These are phyloP conservation scores for Phialocephala sp. DNA, from an alignment of 2,329 filamentous ascomycete species.

Conservation along the genomic window DNA sequence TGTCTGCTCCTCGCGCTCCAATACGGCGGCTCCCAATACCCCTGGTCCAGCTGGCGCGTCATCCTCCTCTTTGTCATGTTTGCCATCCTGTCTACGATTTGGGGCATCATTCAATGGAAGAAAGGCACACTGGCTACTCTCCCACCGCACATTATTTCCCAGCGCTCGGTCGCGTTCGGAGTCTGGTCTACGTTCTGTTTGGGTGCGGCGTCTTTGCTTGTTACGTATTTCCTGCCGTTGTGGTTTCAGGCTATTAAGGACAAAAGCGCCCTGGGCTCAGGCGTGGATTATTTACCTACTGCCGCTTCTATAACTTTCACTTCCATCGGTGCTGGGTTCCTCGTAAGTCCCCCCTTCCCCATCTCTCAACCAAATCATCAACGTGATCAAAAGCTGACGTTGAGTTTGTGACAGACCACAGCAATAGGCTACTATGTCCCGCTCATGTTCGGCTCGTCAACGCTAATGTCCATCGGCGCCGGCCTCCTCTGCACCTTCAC, in stretches of 20 bases:
- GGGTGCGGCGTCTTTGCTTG: constrained; percentile 46
- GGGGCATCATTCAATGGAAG: constrained; percentile 44
- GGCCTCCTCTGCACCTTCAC: constrained; percentile 49
- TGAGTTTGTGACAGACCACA: constrained; percentile 30
- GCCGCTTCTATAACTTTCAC: constrained; percentile 41
- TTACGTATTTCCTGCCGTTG: constrained; percentile 53
- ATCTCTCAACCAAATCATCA: background rate
- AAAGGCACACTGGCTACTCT: constrained; percentile 47
- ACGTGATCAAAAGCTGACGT: background rate
- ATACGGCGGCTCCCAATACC: constrained; percentile 42
- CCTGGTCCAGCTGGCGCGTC: constrained; percentile 43
- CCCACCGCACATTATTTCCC: constrained; percentile 46
- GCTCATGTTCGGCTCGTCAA: constrained; percentile 34
- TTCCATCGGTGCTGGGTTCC: constrained; percentile 33
- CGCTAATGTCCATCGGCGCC: constrained; percentile 45
- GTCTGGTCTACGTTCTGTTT: constrained; percentile 43
- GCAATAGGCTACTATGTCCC: constrained; percentile 40
- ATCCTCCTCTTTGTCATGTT: constrained; percentile 44
- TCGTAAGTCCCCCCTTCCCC: background rate
- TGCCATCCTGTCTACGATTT: constrained; percentile 38
- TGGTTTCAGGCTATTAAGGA: constrained; percentile 83
- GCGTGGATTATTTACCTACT: constrained; percentile 72
- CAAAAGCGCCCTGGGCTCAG: constrained; percentile 71
- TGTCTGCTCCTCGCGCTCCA: constrained; percentile 44
- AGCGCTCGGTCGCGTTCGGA: constrained; percentile 45